Base-by-base conservation (phyloP, 1,284 basidiomycete species). In the Lignosus rhinocerotis region DNA sequence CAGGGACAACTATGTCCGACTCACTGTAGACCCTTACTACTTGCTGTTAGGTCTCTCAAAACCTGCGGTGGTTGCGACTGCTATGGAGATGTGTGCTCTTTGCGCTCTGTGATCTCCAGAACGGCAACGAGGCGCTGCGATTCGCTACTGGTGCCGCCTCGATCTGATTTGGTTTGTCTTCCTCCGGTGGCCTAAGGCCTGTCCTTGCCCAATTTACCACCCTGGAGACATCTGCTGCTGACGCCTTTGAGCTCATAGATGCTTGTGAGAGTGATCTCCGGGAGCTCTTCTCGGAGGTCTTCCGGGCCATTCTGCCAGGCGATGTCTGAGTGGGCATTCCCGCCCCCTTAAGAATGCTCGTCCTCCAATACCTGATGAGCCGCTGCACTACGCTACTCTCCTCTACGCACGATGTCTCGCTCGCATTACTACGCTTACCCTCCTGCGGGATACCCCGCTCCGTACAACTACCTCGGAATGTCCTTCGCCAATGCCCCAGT, bases 401-500 rank as follows among this genome's bases (percentile, higher is more conserved):
- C 45, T 38, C 51, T 34, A 8, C 48, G 5, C 53, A 45, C 52
- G 38, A 64, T 64, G 59, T 53, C 57, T n/a, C 61, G 51, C 46
- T 42, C 44, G 19, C 57, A 56, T n/a, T 60, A 60, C 55, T 47
- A 50, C 43, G 48, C 56, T 38, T 61, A 64, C 41, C 58, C 50
- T 14, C 51, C 60, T 19, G 30, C 55, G 47, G 31, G 48, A 31
- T 53, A 62, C 51, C 14, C 55, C 42, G 51, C 51, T 33, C 21
- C 60, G 34, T 50, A 59, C 33, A 34, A 49, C 41, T 47, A 51
- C 43, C 47, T 64, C n/a, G 60, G 60, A 41, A 64, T 62, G 60
- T 64, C 63, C 19, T 51, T 62, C 30, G 58, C 58, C 44, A 64
- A 64, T 47, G 42, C 53, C n/a, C 63, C 60, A 17, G 34, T 64